Percentiles rank a stretch among this genome's conserved stretches.
These are phyloP conservation scores for Globisporangium barbulae DNA, from an alignment of 352 stramenopile species.

Conservation along the genomic window DNA sequence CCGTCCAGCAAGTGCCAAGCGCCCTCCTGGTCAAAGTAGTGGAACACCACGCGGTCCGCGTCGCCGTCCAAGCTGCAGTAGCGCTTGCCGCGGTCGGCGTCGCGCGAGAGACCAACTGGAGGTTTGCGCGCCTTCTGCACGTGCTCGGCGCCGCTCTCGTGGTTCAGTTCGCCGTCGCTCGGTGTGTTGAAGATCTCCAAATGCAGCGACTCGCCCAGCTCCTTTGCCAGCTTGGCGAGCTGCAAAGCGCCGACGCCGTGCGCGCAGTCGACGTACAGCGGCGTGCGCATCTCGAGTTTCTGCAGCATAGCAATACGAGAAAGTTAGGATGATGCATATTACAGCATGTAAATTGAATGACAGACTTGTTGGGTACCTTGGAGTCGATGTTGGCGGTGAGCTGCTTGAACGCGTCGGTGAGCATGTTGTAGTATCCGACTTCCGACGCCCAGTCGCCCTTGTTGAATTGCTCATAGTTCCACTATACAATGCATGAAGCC, in stretches of 20 bases:
- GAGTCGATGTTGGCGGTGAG: slow-evolving; percentile 78
- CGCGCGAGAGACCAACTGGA: slow-evolving; percentile 61
- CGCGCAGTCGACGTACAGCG: slow-evolving; percentile 91
- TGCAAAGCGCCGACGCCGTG: slow-evolving; percentile 91
- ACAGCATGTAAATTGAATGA: too few species aligned
- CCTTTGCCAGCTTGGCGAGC: slow-evolving; percentile 71
- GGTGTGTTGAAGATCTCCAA: slow-evolving; percentile 82
- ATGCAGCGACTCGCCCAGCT: slow-evolving; percentile 74
- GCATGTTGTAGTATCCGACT: slow-evolving; percentile 95
- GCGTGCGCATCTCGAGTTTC: slow-evolving; percentile 72
- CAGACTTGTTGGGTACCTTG: slow-evolving; percentile 34
- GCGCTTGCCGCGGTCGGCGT: slow-evolving; percentile 67
- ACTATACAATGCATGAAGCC: slow-evolving; percentile 30
- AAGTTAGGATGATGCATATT: background rate
- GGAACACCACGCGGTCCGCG: slow-evolving; percentile 98
- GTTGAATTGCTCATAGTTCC: slow-evolving; percentile 88
- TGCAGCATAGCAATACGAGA: slow-evolving; percentile 9
- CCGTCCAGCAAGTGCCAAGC: slow-evolving; percentile 93
- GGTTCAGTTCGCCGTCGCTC: slow-evolving; percentile 92
- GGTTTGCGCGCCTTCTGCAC: slow-evolving; percentile 93
- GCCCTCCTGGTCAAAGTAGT: slow-evolving; percentile 85
- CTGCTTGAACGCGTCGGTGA: slow-evolving; percentile 91
- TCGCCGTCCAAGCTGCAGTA: slow-evolving; percentile 97
- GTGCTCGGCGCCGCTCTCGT: slow-evolving; percentile 95
- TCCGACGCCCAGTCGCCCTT: slow-evolving; percentile 87